Evolutionary conservation across 768 basidiomycete genomes (phyloP).

Genomic region (Amanita thiersii): DNA sequence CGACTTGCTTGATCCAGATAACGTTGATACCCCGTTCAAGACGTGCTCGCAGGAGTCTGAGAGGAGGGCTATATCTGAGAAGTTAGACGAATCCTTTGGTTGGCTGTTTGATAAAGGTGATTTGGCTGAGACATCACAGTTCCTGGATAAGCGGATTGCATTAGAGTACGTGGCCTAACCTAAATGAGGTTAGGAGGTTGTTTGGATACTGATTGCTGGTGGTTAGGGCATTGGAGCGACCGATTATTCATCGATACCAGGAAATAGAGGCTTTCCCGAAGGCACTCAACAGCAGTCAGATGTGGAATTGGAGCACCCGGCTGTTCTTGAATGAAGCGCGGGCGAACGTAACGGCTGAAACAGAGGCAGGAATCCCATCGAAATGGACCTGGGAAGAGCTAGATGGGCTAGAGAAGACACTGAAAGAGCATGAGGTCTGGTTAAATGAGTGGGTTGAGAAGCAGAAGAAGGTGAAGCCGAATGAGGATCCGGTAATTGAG

Average conservation of each 20-base stretch:
- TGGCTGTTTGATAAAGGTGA: constrained; percentile 89
- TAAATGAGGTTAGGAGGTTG: neutral
- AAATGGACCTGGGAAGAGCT: constrained; percentile 89
- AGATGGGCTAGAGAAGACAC: constrained; percentile 62
- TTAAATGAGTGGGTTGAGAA: constrained; percentile 72
- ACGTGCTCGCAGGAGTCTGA: constrained; percentile 77
- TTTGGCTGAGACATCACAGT: constrained; percentile 64
- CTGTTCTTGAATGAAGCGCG: constrained; percentile 82
- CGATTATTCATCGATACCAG: constrained; percentile 80
- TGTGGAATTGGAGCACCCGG: constrained; percentile 82
- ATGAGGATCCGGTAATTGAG: constrained; percentile 82
- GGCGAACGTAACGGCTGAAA: constrained; percentile 62
- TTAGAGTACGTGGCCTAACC: constrained; percentile 64
- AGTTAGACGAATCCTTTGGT: constrained; percentile 62
- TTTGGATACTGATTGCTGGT: constrained; percentile 1
- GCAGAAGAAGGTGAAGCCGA: constrained; percentile 65
- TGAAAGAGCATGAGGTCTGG: constrained; percentile 82
- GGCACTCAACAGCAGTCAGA: constrained; percentile 74
- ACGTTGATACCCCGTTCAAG: constrained; percentile 66
- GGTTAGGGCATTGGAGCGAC: constrained; percentile 63
- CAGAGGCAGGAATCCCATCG: constrained; percentile 49
- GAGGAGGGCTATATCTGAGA: constrained; percentile 52
- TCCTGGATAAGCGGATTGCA: constrained; percentile 67
- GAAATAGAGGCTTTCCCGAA: constrained; percentile 84
- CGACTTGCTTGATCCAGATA: constrained; percentile 67